Evolutionary conservation across 2,329 filamentous ascomycete species (phyloP).

Genomic region (Xenosphaeropsis pyriputrescens): DNA sequence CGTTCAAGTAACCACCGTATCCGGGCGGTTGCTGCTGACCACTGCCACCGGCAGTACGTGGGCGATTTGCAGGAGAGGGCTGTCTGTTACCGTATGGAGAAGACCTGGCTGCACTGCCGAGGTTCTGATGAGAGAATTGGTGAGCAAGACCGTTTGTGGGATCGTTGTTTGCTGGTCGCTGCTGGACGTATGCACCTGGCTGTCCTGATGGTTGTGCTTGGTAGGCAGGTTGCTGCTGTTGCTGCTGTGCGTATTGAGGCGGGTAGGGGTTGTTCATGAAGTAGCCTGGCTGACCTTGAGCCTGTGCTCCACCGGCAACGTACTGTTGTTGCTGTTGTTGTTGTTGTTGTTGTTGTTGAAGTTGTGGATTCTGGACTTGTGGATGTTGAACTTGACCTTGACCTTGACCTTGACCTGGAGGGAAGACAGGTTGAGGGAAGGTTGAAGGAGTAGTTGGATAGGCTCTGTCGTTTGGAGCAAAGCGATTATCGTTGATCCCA

Average conservation of each 20-base stretch:
- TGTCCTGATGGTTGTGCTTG: slow-evolving; percentile 29
- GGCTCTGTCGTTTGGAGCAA: slow-evolving; percentile 47
- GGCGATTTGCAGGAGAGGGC: slow-evolving; percentile 58
- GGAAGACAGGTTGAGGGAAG: slow-evolving; percentile 79
- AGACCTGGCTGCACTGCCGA: slow-evolving; percentile 57
- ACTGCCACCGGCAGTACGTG: slow-evolving; percentile 65
- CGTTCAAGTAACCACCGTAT: slow-evolving; percentile 52
- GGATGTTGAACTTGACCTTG: slow-evolving; percentile 26
- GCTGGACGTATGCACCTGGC: slow-evolving; percentile 28
- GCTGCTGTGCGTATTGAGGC: slow-evolving; percentile 20
- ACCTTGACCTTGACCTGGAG: slow-evolving; percentile 12
- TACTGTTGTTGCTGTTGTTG: slow-evolving; percentile 26
- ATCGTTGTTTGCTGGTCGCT: slow-evolving; percentile 48
- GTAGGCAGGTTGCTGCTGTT: slow-evolving; percentile 37
- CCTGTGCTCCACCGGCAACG: slow-evolving; percentile 27
- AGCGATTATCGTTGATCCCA: slow-evolving; percentile 44
- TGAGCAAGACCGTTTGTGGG: slow-evolving; percentile 84
- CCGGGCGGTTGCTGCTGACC: slow-evolving; percentile 47
- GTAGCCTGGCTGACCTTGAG: slow-evolving; percentile 27
- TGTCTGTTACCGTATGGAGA: slow-evolving; percentile 56
- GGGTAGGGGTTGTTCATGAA: slow-evolving; percentile 46
- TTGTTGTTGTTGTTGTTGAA: slow-evolving; percentile 20
- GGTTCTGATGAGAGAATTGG: slow-evolving; percentile 93
- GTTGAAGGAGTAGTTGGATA: slow-evolving; percentile 89
- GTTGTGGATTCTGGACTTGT: slow-evolving; percentile 19